Evolutionary conservation across 1,284 basidiomycete genomes (phyloP).

Genomic region (Fomes fomentarius): DNA sequence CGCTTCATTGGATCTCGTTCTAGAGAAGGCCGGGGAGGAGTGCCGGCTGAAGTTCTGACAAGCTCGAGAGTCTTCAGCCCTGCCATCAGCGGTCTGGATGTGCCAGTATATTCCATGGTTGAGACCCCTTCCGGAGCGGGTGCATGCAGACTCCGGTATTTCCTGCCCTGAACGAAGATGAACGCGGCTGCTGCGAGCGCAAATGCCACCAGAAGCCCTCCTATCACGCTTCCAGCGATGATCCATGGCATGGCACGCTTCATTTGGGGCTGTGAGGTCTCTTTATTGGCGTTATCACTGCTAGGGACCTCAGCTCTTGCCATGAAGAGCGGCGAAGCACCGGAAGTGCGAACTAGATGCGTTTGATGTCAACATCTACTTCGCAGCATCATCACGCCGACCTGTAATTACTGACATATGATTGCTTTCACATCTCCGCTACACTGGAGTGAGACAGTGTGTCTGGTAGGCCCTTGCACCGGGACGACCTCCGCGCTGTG

Average conservation of each 20-base stretch:
- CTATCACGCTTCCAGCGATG: slow-evolving; percentile 29
- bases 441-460: too few species aligned
- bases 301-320: too few species aligned
- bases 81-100: not conserved
- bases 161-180: slow-evolving; percentile 29
- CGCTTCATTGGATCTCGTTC: not conserved
- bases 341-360: too few species aligned
- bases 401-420: too few species aligned
- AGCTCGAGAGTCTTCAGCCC: not conserved
- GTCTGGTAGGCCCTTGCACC: too few species aligned
- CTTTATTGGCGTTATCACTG: not conserved
- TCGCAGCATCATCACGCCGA: too few species aligned
- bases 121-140: slow-evolving; percentile 29
- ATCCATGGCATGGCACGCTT: slow-evolving; percentile 23
- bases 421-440: too few species aligned
- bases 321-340: too few species aligned
- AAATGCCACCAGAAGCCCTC: slow-evolving; percentile 26
- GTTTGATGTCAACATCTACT: too few species aligned
- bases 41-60: not conserved
- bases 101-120: not conserved
- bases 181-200: slow-evolving; percentile 28
- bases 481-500: too few species aligned
- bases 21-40: not conserved
- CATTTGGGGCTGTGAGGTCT: not conserved
- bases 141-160: slow-evolving; percentile 31